Evolutionary conservation across 2,329 filamentous ascomycete species (phyloP), one percentile per base, ranked within the genome.

Genomic region (Clonostachys rosea): DNA sequence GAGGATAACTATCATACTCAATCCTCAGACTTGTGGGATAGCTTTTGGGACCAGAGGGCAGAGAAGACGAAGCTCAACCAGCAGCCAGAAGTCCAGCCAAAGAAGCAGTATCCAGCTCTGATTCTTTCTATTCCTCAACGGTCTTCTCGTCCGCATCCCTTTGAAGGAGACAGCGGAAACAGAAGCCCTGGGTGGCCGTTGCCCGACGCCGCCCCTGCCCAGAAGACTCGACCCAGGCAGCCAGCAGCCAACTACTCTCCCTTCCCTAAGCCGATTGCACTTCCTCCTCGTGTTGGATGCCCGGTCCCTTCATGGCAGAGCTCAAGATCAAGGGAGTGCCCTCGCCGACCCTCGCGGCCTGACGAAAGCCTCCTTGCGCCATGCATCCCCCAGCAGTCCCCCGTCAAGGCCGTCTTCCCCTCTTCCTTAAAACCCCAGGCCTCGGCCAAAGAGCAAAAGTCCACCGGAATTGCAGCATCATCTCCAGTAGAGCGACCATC

Each of bases 21-120:
- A 34, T 65, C 66, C 6, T 58, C 67, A 24, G 69, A 75, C 53
- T 57, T 77, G 3, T 80, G 76, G 75, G 72, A 79, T 54, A 73
- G 63, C 46, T 80, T 78, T 55, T 78, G 74, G 75, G 43, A 50
- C 42, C 51, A 49, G 17, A 46, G 47, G 3, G 47, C 43, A 18
- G 61, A 61, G 20, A 48, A 58, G 17, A 56, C 55, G 34, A 58
- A 60, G 18, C 48, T 58, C 12, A n/a, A 8, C 36, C 14, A n/a
- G 14, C 36, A n/a, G 6, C 11, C 36, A n/a, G 24, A 30, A 30
- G 24, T 30, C 24, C 24, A 30, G 24, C 8, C 8, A 30, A 39
- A n/a, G 12, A 39, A 39, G 36, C 14, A 39, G 14, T 39, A 39
- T 14, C 36, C 36, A 6, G 36, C 36, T 11, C 36, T 39, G 36